Conservation (phyloP, 306 rosid genomes). For the Ormosia semicastrata region DNA sequence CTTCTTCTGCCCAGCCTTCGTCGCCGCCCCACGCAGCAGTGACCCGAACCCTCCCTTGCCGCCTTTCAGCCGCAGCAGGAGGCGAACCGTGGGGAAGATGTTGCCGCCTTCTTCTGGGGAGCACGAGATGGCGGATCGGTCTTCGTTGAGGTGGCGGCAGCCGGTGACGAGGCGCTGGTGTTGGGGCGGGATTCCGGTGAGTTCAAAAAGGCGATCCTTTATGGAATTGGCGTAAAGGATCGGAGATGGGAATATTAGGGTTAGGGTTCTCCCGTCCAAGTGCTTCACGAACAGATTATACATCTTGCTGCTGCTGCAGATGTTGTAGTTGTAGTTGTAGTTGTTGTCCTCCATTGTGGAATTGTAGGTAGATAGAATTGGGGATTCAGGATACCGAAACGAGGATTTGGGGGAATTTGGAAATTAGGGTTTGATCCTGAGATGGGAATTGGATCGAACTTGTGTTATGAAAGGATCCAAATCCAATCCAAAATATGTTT, state of each 20-base stretch:
- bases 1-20: constrained; percentile 96
- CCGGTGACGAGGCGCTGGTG: constrained; percentile 82
- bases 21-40: constrained; percentile 86
- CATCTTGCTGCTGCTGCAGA: constrained; percentile 2
- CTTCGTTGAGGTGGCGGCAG: constrained; percentile 46
- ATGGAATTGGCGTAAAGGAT: constrained; percentile 39
- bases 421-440: constrained; percentile 27
- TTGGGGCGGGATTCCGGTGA: constrained; percentile 66
- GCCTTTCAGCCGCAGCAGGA: constrained; percentile 66
- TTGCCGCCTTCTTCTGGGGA: constrained; percentile 29
- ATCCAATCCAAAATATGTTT: too few relatives aligned
- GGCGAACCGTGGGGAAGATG: constrained; percentile 64
- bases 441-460: too few relatives aligned
- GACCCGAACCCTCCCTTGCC: constrained; percentile 99
- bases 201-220: constrained; percentile 56
- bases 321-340: too few relatives aligned
- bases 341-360: constrained; percentile 40
- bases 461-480: too few relatives aligned
- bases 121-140: constrained; percentile 46
- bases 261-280: constrained; percentile 78
- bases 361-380: not conserved
- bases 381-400: not conserved
- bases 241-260: constrained; percentile 62
- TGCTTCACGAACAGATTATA: constrained; percentile 81
- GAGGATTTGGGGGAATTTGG: not conserved